Base-by-base conservation (phyloP, 306 rosid species). In the Trifolium repens region DNA sequence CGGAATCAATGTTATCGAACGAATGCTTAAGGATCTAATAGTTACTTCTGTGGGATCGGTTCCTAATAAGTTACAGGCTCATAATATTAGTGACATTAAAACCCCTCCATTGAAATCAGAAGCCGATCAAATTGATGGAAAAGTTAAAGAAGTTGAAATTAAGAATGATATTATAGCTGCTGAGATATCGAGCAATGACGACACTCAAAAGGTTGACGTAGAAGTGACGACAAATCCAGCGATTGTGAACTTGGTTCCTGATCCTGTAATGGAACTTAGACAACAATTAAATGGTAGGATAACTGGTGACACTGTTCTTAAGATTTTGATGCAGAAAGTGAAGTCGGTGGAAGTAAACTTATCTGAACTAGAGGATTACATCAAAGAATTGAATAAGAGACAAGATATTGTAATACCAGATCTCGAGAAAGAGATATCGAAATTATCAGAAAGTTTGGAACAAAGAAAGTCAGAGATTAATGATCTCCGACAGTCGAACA, bases 321-420 rank as follows among this genome's bases (percentile, higher is more conserved):
- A 87, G 92, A 93, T 93, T 83, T 85, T 93, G 91, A 89, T 91
- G 96, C 94, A 93, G 84, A 93, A 91, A 78, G 92, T 93, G 76
- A 86, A 85, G 78, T 82, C 92, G 40, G 84, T 89, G 39, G 98
- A 91, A 78, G 77, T 86, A 68, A 89, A 88, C 78, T 84, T 93
- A 77, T 86, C 97, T 13, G 86, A 86, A 43, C 57, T 93, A 34
- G 97, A 91, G 83, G 87, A 87, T 43, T 86, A 83, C 66, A 69
- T 86, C 83, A 89, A 91, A 82, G 98, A 91, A 77, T 72, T 87
- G 79, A 88, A 85, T 71, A 81, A 76, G 62, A 88, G 80, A 81
- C 93, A 84, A 75, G 85, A 76, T 3, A 82, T 70, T 52, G 67
- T 80, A 13, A 69, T 88, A 64, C 92, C 92, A 0, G 88, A 86